A percentile compares a stretch with the other conserved stretches of the same genome.
These are phyloP conservation scores for Hordeum marinum DNA, from an alignment of 176 grass and related monocot genomes.

Conservation along the genomic window DNA sequence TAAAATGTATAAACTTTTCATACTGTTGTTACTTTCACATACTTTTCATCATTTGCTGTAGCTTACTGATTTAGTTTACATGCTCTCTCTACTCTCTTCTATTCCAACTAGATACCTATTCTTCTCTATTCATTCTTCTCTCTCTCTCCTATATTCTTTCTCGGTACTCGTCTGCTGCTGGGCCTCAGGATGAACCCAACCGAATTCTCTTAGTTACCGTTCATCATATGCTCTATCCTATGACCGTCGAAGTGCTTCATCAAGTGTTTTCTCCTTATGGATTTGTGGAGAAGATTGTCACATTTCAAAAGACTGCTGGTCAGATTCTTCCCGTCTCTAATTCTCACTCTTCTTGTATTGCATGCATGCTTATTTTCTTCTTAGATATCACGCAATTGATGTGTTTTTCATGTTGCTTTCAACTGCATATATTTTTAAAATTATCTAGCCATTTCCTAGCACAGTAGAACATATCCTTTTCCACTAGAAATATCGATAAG, in stretches of 20 bases:
- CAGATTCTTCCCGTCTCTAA: constrained; percentile 46
- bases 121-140: constrained; percentile 60
- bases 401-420: constrained; percentile 4
- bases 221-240: constrained; percentile 99
- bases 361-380: constrained; percentile 17
- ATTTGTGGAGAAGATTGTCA: constrained; percentile 99
- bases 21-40: neutral
- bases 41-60: constrained; percentile 27
- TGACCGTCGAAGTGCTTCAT: constrained; percentile 97
- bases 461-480: neutral
- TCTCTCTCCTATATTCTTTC: constrained; percentile 56
- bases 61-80: constrained; percentile 37
- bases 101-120: constrained; percentile 49
- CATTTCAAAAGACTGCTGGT: constrained; percentile 99
- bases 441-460: constrained; percentile 3
- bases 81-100: constrained; percentile 51
- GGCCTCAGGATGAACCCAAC: constrained; percentile 90
- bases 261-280: constrained; percentile 97
- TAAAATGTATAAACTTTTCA: neutral
- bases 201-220: constrained; percentile 99
- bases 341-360: constrained; percentile 25
- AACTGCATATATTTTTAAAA: neutral
- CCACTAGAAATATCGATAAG: neutral
- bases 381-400: constrained; percentile 8
- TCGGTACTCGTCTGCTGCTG: constrained; percentile 56